A percentile compares a stretch with the other conserved stretches of the same genome.
These are phyloP conservation scores for Candida pini DNA, from an alignment of 805 yeast species.

Conservation along the genomic window DNA sequence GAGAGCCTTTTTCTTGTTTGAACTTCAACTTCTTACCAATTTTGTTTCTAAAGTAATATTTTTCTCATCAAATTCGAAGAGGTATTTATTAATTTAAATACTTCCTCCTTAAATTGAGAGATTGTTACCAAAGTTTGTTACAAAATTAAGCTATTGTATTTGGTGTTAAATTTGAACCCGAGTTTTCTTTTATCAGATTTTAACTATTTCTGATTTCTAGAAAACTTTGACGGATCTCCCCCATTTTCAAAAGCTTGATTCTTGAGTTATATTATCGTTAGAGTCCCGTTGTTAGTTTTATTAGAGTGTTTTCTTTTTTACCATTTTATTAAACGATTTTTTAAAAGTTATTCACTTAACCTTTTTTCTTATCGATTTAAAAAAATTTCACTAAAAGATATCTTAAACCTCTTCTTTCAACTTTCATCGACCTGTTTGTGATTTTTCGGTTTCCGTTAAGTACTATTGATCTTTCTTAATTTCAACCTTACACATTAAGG, in stretches of 20 bases:
- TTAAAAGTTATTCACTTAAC: conserved; percentile 10
- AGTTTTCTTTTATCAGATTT: conserved; percentile 8
- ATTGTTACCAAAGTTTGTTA: conserved; percentile 11
- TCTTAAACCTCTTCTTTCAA: conserved; percentile 5
- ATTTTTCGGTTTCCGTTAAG: conserved; percentile 9
- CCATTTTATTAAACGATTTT: conserved; percentile 2
- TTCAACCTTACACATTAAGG: neutral
- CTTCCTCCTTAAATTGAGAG: conserved; percentile 10
- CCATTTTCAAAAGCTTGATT: conserved; percentile 24
- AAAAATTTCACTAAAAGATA: too few species aligned
- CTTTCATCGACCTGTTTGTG: conserved; percentile 23
- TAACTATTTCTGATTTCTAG: neutral
- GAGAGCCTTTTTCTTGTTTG: too few species aligned
- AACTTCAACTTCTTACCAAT: too few species aligned
- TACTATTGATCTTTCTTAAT: conserved; percentile 1
- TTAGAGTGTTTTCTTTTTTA: too few species aligned
- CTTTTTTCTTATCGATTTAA: too few species aligned
- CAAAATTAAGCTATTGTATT: conserved; percentile 18
- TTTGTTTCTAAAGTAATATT: too few species aligned
- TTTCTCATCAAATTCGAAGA: too few species aligned
- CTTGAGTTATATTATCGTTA: conserved; percentile 16
- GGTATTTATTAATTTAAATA: conserved; percentile 24
- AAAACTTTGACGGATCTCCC: conserved; percentile 33
- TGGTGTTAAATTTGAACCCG: conserved; percentile 26
- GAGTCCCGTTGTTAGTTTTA: conserved; percentile 15